These are phyloP conservation scores for Rubus parviflorus DNA, from an alignment of 306 rosid genomes.

Conservation along the genomic window DNA sequence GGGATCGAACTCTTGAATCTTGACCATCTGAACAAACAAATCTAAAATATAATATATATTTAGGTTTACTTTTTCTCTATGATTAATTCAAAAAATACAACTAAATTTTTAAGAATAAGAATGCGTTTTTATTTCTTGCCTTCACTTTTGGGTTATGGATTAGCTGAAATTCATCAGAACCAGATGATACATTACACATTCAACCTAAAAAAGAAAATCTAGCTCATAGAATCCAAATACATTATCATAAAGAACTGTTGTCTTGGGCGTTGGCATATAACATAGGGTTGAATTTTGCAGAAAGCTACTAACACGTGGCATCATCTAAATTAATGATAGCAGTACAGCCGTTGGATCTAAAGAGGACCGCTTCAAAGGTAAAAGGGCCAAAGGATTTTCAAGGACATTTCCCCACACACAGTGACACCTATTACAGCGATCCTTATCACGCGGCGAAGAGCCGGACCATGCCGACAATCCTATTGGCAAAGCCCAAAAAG, in stretches of 20 bases:
- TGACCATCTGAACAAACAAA: too few relatives aligned
- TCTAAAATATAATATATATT: too few relatives aligned
- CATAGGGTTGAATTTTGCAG: not conserved
- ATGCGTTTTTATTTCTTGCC: not conserved
- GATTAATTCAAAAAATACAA: too few relatives aligned
- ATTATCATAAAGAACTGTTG: too few relatives aligned
- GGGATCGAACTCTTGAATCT: too few relatives aligned
- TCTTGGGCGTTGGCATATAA: too few relatives aligned
- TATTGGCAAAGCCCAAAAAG: constrained; percentile 9
- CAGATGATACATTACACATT: too few relatives aligned
- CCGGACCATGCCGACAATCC: constrained; percentile 45
- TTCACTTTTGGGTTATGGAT: not conserved
- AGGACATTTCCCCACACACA: not conserved
- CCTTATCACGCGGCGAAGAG: constrained; percentile 50
- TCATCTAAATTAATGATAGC: not conserved
- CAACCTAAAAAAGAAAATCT: too few relatives aligned
- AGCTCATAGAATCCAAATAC: too few relatives aligned
- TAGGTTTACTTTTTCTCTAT: too few relatives aligned
- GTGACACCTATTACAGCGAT: constrained; percentile 2
- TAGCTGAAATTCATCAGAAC: not conserved
- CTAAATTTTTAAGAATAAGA: not conserved
- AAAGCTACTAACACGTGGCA: not conserved
- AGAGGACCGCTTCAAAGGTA: constrained; percentile 4
- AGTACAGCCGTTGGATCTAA: constrained; percentile 17
- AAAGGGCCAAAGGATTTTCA: not conserved